Base-by-base conservation (phyloP, 306 rosid species). In the Fagus sylvatica region DNA sequence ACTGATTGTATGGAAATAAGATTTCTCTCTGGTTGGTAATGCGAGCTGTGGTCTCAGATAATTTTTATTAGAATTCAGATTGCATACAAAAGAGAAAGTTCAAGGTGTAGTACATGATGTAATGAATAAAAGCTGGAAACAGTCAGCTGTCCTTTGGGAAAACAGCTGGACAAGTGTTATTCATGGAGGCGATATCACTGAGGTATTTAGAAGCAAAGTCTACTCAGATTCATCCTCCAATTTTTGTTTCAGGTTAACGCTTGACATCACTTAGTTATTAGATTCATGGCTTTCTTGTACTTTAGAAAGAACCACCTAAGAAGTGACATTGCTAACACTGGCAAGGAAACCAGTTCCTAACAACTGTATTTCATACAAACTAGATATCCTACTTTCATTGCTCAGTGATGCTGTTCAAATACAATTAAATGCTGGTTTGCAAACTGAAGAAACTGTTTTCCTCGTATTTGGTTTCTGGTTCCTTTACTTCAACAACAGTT, bases 31-130 rank as follows among this genome's bases (percentile, higher is more conserved):
- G 30, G 15, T 41, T 8, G 17, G 56, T 53, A 17, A 30, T 49
- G 76, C 69, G 60, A 65, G 75, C 60, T 70, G 71, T 80, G 73
- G 78, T 70, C 46, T 53, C 53, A 61, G 60, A 19, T 69, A 66
- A 72, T 71, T 42, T 61, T 37, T 39, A 66, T 34, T 76, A 74
- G 34, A 66, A 49, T 41, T 67, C 76, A 39, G 69, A 46, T 43
- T 56, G 15, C 74, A 74, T 51, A 61, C 49, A 71, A 28, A 71
- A 36, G 54, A 73, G 36, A 57, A 70, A 46, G 64, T 46, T 62
- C 41, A 16, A 12, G 41, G 48, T 10, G 53, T 36, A 41, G 71
- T 74, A 68, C 68, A 28, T 73, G 54, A 36, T 69, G 75, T 70
- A 53, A 55, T 76, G 37, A 62, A 62, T 73, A 19, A 61, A 48